A percentile compares a stretch with the other conserved stretches of the same genome.
Evolutionary conservation across 148 eudicot genomes (phyloP).

Genomic region (Vaccinium macrocarpon): DNA sequence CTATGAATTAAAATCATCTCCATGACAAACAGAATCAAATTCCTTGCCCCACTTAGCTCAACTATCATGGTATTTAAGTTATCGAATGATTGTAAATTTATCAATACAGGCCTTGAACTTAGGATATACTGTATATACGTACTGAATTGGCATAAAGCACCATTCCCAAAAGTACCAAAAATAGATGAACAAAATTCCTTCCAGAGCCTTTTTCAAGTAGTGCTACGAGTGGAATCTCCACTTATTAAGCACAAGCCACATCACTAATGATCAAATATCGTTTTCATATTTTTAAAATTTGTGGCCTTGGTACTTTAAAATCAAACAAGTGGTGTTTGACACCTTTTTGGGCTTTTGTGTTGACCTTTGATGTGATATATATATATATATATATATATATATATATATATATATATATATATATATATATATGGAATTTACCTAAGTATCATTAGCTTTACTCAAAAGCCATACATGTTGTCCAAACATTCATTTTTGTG

Average conservation of each 20-base stretch:
- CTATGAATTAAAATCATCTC: background rate
- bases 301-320: background rate
- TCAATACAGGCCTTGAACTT: background rate
- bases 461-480: constrained; percentile 18
- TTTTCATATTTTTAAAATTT: background rate
- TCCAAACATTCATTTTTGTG: constrained; percentile 10
- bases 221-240: constrained; percentile 16
- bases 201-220: background rate
- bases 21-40: background rate
- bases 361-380: constrained; percentile 13
- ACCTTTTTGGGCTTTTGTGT: background rate
- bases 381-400: background rate
- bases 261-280: constrained; percentile 2
- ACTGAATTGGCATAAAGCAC: background rate
- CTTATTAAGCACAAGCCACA: background rate
- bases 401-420: background rate
- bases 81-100: background rate
- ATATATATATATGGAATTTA: background rate
- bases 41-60: background rate
- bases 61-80: background rate
- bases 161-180: background rate
- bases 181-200: background rate
- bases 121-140: background rate
- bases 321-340: constrained; percentile 7
- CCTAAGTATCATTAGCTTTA: constrained; percentile 10